Percentiles rank a stretch among this genome's conserved stretches.
Evolutionary conservation across 768 basidiomycete species (phyloP).

Genomic region (Amanita molliuscula): DNA sequence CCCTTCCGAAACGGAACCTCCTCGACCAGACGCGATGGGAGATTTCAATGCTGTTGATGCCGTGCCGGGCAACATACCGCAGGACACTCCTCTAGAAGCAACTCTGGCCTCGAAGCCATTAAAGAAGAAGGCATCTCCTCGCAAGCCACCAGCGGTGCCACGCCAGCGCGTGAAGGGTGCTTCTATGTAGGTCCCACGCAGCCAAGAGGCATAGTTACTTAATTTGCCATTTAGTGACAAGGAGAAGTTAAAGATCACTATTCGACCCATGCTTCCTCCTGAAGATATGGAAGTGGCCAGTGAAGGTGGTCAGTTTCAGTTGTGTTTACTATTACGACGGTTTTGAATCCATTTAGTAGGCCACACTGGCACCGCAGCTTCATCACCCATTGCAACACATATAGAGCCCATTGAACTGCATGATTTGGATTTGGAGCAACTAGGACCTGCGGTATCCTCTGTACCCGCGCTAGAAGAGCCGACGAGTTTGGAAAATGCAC

Average conservation of each 20-base stretch:
- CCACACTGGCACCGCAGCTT: conserved; percentile 61
- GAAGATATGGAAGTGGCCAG: conserved; percentile 48
- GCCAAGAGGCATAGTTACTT: conserved; percentile 3
- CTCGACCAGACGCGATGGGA: neutral
- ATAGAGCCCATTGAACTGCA: conserved; percentile 23
- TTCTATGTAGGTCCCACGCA: conserved; percentile 13
- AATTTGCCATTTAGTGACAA: conserved; percentile 9
- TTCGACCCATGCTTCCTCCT: conserved; percentile 23
- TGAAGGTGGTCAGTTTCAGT: conserved; percentile 36
- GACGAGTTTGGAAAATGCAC: conserved; percentile 43
- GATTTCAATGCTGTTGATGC: conserved; percentile 4
- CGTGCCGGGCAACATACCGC: neutral
- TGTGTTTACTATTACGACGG: conserved; percentile 1
- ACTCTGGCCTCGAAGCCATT: conserved; percentile 16
- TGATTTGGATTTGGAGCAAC: conserved; percentile 41
- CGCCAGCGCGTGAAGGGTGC: conserved; percentile 23
- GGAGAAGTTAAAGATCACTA: conserved; percentile 21
- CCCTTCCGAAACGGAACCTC: conserved; percentile 13
- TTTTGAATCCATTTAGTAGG: conserved; percentile 23
- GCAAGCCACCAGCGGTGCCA: conserved; percentile 30
- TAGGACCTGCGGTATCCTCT: conserved; percentile 21
- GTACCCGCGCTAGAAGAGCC: conserved; percentile 27
- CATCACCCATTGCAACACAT: conserved; percentile 51
- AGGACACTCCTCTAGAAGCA: conserved; percentile 8
- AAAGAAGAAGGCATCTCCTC: conserved; percentile 40